A percentile compares a stretch with the other conserved stretches of the same genome.
Evolutionary conservation across 768 basidiomycete species (phyloP).

Genomic region (Phanerochaete sordida): DNA sequence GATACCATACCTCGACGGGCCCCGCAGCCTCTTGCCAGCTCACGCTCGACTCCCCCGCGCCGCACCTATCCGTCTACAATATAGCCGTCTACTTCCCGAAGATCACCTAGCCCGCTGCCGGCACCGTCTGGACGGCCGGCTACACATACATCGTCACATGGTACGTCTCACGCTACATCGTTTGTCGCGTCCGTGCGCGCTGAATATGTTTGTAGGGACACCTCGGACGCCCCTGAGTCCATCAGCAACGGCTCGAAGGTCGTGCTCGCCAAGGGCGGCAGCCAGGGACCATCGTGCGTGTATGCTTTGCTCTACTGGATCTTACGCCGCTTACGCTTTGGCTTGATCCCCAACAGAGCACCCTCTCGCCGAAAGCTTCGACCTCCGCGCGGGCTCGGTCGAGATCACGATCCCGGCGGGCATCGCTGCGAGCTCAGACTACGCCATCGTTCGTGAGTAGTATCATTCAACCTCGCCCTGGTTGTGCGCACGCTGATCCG

Average conservation of each 20-base stretch:
- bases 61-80: neutral
- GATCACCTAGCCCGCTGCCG: constrained; percentile 35
- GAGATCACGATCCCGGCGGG: constrained; percentile 34
- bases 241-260: constrained; percentile 33
- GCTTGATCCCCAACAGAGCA: constrained; percentile 25
- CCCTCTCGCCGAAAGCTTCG: constrained; percentile 43
- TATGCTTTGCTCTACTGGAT: neutral
- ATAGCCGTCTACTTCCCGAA: constrained; percentile 36
- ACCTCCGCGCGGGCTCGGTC: constrained; percentile 35
- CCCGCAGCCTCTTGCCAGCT: no score
- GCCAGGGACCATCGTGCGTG: constrained; percentile 44
- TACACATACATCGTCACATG: constrained; percentile 39
- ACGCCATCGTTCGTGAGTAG: constrained; percentile 51
- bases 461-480: neutral
- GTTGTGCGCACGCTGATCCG: neutral
- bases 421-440: constrained; percentile 32
- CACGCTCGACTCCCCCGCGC: no score
- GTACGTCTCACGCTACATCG: constrained; percentile 26
- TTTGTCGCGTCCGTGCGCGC: constrained; percentile 1
- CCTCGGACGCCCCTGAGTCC: constrained; percentile 36
- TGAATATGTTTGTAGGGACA: constrained; percentile 34
- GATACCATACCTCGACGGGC: no score
- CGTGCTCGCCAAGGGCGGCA: constrained; percentile 39
- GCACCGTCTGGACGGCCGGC: constrained; percentile 35
- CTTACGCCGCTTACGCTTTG: neutral